A percentile compares a stretch with the other conserved stretches of the same genome.
phyloP scores from a whole-genome alignment of 2,329 filamentous ascomycete genomes.

The Pseudodiploospora longispora region DNA sequence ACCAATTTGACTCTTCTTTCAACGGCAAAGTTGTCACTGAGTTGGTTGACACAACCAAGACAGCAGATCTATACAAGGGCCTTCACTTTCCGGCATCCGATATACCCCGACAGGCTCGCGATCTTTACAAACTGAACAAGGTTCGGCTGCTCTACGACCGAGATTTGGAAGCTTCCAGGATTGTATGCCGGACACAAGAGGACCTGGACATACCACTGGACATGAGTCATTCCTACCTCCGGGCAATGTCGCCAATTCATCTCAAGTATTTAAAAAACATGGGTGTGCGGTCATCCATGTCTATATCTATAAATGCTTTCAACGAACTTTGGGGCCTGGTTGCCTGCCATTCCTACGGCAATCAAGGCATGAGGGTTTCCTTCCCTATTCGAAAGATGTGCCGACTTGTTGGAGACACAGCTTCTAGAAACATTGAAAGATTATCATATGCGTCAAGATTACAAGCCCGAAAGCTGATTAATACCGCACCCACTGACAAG shows the following conservation, averaged over 20 bases:
- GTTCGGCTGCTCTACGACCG: slow-evolving; percentile 82
- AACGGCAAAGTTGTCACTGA: slow-evolving; percentile 86
- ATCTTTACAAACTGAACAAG: slow-evolving; percentile 87
- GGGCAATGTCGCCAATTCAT: slow-evolving; percentile 86
- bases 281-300: slow-evolving; percentile 91
- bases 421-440: slow-evolving; percentile 79
- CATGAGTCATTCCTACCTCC: slow-evolving; percentile 74
- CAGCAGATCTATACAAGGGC: slow-evolving; percentile 78
- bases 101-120: slow-evolving; percentile 76
- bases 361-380: slow-evolving; percentile 75
- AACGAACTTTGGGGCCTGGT: slow-evolving; percentile 82
- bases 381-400: slow-evolving; percentile 93
- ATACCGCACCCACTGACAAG: slow-evolving; percentile 69
- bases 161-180: slow-evolving; percentile 67
- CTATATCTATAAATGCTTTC: slow-evolving; percentile 83
- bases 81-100: slow-evolving; percentile 83
- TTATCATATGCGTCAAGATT: slow-evolving; percentile 78
- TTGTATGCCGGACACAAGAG: slow-evolving; percentile 69
- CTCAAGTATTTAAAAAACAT: slow-evolving; percentile 83
- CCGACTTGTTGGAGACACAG: slow-evolving; percentile 74
- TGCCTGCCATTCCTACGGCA: slow-evolving; percentile 74
- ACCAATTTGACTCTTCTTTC: slow-evolving; percentile 76
- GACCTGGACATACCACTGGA: slow-evolving; percentile 71
- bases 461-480: slow-evolving; percentile 81
- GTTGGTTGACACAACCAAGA: slow-evolving; percentile 70